Percentiles rank a stretch among this genome's conserved stretches.
These are phyloP conservation scores for Colletotrichum sansevieriae DNA, from an alignment of 2,329 filamentous ascomycete genomes.

Conservation along the genomic window DNA sequence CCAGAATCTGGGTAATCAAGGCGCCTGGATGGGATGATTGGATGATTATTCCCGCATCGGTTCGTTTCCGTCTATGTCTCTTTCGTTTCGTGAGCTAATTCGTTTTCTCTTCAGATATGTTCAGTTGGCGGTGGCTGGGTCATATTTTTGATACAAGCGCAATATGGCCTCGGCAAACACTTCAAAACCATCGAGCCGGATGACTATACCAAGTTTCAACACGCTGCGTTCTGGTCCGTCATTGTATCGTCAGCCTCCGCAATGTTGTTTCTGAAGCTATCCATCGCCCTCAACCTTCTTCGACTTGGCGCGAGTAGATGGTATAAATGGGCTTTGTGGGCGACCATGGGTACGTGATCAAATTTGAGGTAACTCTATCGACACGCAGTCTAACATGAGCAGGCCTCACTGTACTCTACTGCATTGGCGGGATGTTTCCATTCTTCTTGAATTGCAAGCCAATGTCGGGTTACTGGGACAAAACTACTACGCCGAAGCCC, in stretches of 20 bases:
- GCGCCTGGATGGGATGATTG: slow-evolving; percentile 26
- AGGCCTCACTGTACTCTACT: slow-evolving; percentile 43
- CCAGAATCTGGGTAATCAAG: slow-evolving; percentile 16
- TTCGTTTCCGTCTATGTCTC: slow-evolving; percentile 8
- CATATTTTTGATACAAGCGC: slow-evolving; percentile 57
- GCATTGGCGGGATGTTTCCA: slow-evolving; percentile 42
- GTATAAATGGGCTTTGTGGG: slow-evolving; percentile 46
- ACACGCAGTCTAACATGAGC: neutral
- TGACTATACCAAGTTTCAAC: slow-evolving; percentile 52
- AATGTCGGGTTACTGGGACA: slow-evolving; percentile 44
- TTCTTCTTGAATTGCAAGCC: slow-evolving; percentile 45
- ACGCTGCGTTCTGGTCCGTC: slow-evolving; percentile 59
- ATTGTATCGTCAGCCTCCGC: slow-evolving; percentile 51
- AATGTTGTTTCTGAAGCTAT: slow-evolving; percentile 44
- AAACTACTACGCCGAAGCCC: neutral
- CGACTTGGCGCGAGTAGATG: slow-evolving; percentile 44
- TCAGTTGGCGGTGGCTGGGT: slow-evolving; percentile 48
- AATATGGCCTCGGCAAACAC: slow-evolving; percentile 62
- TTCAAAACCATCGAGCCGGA: slow-evolving; percentile 49
- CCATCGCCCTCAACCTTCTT: slow-evolving; percentile 43
- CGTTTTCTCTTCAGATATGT: slow-evolving; percentile 44
- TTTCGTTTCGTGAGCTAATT: neutral
- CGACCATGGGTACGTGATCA: slow-evolving; percentile 38
- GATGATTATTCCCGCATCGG: slow-evolving; percentile 45
- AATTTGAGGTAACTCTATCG: too few relatives aligned